These are phyloP conservation scores for Sphaerulina vaccinii DNA, from an alignment of 2,329 filamentous ascomycete species.

Conservation along the genomic window DNA sequence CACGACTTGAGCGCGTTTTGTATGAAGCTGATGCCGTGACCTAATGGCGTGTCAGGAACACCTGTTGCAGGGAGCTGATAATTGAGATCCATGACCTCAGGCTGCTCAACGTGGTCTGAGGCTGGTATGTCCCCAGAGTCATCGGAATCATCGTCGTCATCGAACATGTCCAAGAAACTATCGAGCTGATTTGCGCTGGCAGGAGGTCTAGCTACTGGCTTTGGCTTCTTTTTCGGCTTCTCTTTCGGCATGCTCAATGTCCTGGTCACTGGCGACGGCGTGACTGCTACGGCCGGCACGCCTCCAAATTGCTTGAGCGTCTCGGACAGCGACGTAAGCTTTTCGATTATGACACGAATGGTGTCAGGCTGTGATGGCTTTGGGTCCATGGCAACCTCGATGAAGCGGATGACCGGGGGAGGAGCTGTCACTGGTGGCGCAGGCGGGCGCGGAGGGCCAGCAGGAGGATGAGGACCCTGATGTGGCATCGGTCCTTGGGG, in stretches of 20 bases:
- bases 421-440: constrained; percentile 14
- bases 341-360: constrained; percentile 30
- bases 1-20: constrained; percentile 37
- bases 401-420: constrained; percentile 25
- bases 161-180: constrained; percentile 31
- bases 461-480: constrained; percentile 8
- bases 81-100: constrained; percentile 20
- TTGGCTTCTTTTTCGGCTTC: background rate
- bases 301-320: constrained; percentile 33
- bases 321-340: constrained; percentile 28
- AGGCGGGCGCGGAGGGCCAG: constrained; percentile 14
- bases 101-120: background rate
- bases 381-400: constrained; percentile 21
- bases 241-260: background rate
- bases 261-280: constrained; percentile 16
- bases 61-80: constrained; percentile 21
- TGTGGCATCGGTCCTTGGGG: constrained; percentile 9
- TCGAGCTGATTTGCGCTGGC: constrained; percentile 21
- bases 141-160: constrained; percentile 25
- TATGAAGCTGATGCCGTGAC: constrained; percentile 37
- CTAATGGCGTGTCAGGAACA: constrained; percentile 29
- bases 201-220: constrained; percentile 7
- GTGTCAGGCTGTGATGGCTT: constrained; percentile 22
- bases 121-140: constrained; percentile 2
- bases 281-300: constrained; percentile 23